Percentiles rank a stretch among this genome's conserved stretches.
phyloP scores from a whole-genome alignment of 1,139 yeast species.

The Scheffersomyces parashehatae region DNA sequence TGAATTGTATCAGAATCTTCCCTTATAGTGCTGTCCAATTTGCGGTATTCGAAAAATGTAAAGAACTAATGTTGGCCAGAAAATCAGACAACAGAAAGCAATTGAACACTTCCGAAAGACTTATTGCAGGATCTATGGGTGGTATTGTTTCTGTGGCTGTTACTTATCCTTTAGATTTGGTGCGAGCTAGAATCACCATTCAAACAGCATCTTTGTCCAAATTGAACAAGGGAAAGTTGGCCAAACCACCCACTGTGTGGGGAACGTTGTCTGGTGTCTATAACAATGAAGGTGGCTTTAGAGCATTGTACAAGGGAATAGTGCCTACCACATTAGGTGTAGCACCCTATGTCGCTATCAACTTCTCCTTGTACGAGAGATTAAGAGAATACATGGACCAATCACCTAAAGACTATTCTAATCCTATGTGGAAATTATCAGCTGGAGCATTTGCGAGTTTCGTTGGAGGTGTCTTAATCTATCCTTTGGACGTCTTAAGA shows the following conservation, averaged over 20 bases:
- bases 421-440: slow-evolving; percentile 58
- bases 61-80: slow-evolving; percentile 39
- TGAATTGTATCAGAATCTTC: slow-evolving; percentile 84
- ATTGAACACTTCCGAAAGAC: slow-evolving; percentile 44
- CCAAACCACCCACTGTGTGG: slow-evolving; percentile 69
- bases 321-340: slow-evolving; percentile 90
- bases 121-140: slow-evolving; percentile 77
- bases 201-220: slow-evolving; percentile 78
- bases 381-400: slow-evolving; percentile 58
- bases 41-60: slow-evolving; percentile 76
- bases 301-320: slow-evolving; percentile 80
- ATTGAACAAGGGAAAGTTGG: slow-evolving; percentile 44
- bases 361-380: slow-evolving; percentile 86
- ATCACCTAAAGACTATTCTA: slow-evolving; percentile 36
- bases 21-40: slow-evolving; percentile 97
- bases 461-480: slow-evolving; percentile 80
- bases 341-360: slow-evolving; percentile 93
- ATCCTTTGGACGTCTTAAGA: slow-evolving; percentile 87
- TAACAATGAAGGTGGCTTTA: slow-evolving; percentile 75
- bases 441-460: slow-evolving; percentile 77
- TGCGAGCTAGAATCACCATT: slow-evolving; percentile 84
- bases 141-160: slow-evolving; percentile 80
- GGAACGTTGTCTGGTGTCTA: slow-evolving; percentile 61
- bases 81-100: slow-evolving; percentile 30
- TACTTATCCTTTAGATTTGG: slow-evolving; percentile 90